Evolutionary conservation across 257 asterid species (phyloP).

Genomic region (Plantago major): DNA sequence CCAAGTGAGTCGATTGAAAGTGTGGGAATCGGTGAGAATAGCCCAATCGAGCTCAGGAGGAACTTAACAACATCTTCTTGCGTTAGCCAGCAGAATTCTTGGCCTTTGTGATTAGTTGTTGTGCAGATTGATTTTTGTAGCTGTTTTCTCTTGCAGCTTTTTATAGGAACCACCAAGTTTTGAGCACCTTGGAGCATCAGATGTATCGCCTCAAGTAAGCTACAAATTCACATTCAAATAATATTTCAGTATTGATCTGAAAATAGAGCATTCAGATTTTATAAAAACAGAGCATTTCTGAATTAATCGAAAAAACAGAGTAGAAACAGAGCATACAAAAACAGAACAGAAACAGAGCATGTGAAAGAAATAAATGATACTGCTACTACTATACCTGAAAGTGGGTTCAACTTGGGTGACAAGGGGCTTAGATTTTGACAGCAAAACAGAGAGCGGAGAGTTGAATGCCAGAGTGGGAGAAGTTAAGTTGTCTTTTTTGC

Average conservation of each 20-base stretch:
- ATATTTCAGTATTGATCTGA: too few relatives aligned
- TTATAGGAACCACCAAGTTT: slow-evolving; percentile 41
- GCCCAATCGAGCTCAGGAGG: slow-evolving; percentile 64
- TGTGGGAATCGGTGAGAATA: slow-evolving; percentile 61
- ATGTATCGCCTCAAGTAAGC: slow-evolving; percentile 76
- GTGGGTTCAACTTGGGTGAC: slow-evolving; percentile 67
- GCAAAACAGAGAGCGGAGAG: slow-evolving; percentile 54
- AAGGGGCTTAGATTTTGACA: slow-evolving; percentile 32
- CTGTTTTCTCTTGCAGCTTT: slow-evolving; percentile 42
- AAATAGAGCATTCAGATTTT: too few relatives aligned
- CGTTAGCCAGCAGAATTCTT: slow-evolving; percentile 77
- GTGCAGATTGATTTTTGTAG: slow-evolving; percentile 29
- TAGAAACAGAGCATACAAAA: not conserved
- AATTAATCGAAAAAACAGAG: not conserved
- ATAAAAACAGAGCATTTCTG: too few relatives aligned
- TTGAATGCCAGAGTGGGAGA: slow-evolving; percentile 58
- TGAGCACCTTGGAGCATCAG: slow-evolving; percentile 68
- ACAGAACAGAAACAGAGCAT: not conserved
- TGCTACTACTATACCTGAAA: slow-evolving; percentile 63
- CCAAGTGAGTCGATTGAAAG: slow-evolving; percentile 59
- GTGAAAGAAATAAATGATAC: too few relatives aligned
- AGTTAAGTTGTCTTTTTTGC: slow-evolving; percentile 42
- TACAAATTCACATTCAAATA: slow-evolving; percentile 22
- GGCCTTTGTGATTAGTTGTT: slow-evolving; percentile 55
- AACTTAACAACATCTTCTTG: slow-evolving; percentile 74